Base-by-base conservation (phyloP, 140 eudicot species). In the Senecio squalidus region DNA sequence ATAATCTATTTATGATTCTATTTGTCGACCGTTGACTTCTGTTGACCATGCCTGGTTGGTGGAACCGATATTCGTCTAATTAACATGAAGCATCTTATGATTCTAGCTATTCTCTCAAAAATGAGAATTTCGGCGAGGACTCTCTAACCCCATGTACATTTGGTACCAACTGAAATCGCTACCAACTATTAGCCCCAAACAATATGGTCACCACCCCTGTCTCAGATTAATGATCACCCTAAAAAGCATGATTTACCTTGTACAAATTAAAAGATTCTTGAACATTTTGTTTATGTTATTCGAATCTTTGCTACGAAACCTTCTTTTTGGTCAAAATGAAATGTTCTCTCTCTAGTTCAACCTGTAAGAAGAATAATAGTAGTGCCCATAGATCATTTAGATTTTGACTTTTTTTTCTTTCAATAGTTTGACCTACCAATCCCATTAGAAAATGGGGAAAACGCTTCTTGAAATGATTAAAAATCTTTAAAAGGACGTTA, bases 221-320 rank as follows among this genome's bases (percentile, higher is more conserved):
- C n/a, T n/a, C n/a, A n/a, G 58, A 46, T 74, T 43, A 30, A 70
- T 61, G 58, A 69, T 73, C 62, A 77, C 53, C n/a, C 71, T 50
- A 81, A 44, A 44, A 75, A 30, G 66, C 67, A 57, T 68, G 66
- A 57, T 53, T 63, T 48, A 63, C 53, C 64, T 60, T 41, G 70
- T 68, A 72, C 67, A 53, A 67, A 66, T 64, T 52, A 51, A n/a
- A n/a, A 67, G 71, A 76, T 75, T 66, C 76, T 61, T 51, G 16
- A 52, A 64, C 58, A 60, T 16, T 8, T n/a, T 27, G 21, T 39
- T 50, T 52, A 0, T 39, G 49, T 40, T 28, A n/a, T n/a, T n/a
- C 50, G 52, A 44, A 70, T 40, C 29, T 62, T 36, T 66, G 33
- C 58, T 34, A 11, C 60, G 43, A 74, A 18, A 57, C 63, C 20